Evolutionary conservation across 208 protist genomes (phyloP).

Genomic region (Balamuthia mandrillaris): DNA sequence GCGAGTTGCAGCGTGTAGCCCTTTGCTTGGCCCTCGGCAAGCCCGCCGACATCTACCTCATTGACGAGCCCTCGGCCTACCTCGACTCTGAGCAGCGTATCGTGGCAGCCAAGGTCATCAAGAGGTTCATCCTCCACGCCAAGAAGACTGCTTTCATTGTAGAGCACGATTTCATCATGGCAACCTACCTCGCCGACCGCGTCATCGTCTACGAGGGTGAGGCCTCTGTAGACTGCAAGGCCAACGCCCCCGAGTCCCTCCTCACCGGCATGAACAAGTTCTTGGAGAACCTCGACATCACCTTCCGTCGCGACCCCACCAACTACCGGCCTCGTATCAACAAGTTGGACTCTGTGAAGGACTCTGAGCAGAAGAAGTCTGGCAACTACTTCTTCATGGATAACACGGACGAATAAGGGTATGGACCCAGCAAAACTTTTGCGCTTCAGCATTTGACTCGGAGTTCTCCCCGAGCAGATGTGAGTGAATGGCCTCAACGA

Average conservation of each 20-base stretch:
- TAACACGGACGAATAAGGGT: conserved; percentile 11
- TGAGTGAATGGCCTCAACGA: too few species aligned
- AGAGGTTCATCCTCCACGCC: conserved; percentile 94
- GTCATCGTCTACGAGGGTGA: conserved; percentile 99
- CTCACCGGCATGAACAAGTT: conserved; percentile 96
- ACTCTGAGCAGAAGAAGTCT: conserved; percentile 94
- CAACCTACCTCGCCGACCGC: conserved; percentile 98
- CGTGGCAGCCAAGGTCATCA: conserved; percentile 95
- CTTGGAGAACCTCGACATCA: conserved; percentile 94
- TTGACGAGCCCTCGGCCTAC: conserved; percentile 99
- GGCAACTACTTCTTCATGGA: conserved; percentile 99
- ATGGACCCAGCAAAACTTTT: too few species aligned
- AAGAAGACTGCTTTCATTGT: conserved; percentile 99
- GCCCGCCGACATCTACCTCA: conserved; percentile 99
- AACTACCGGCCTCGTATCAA: conserved; percentile 99
- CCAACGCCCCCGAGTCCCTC: conserved; percentile 73
- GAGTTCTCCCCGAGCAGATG: too few species aligned
- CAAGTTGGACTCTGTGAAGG: conserved; percentile 93
- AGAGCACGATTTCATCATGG: conserved; percentile 99
- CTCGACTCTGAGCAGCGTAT: conserved; percentile 99
- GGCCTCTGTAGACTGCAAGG: conserved; percentile 90
- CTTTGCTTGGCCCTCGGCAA: conserved; percentile 95
- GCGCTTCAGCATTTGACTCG: too few species aligned
- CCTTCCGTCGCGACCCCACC: conserved; percentile 97
- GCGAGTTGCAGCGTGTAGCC: conserved; percentile 99